Conservation (phyloP, 2,329 filamentous ascomycete genomes). For the Didymella lethalis region DNA sequence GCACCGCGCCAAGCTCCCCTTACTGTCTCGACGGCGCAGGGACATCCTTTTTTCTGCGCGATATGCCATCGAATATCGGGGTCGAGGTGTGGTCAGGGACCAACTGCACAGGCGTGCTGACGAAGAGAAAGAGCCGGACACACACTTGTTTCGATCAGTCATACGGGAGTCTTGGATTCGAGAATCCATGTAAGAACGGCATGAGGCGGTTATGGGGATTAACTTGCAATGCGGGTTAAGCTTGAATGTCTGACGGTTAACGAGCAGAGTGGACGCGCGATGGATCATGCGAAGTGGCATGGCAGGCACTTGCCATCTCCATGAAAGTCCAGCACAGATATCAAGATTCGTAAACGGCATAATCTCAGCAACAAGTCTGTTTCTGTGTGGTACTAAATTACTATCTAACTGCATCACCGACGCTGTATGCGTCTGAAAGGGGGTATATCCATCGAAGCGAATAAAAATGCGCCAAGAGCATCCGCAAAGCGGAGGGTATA, state of each 20-base stretch:
- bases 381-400: neutral
- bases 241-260: neutral
- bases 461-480: slow-evolving; percentile 4
- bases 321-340: neutral
- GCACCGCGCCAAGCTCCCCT: neutral
- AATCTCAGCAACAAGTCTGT: neutral
- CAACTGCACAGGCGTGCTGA: neutral
- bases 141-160: slow-evolving; percentile 1
- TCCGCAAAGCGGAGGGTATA: slow-evolving; percentile 22
- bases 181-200: neutral
- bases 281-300: neutral
- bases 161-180: slow-evolving; percentile 2
- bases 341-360: neutral
- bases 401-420: slow-evolving; percentile 5
- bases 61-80: slow-evolving; percentile 3
- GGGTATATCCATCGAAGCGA: slow-evolving; percentile 23
- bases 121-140: neutral
- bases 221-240: neutral
- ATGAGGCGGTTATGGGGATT: neutral
- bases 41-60: slow-evolving; percentile 1
- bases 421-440: slow-evolving; percentile 5
- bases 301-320: neutral
- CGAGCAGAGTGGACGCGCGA: neutral
- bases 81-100: neutral
- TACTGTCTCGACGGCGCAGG: neutral